Conservation (phyloP, 2,329 filamentous ascomycete species). For the Monosporascus sp. region DNA sequence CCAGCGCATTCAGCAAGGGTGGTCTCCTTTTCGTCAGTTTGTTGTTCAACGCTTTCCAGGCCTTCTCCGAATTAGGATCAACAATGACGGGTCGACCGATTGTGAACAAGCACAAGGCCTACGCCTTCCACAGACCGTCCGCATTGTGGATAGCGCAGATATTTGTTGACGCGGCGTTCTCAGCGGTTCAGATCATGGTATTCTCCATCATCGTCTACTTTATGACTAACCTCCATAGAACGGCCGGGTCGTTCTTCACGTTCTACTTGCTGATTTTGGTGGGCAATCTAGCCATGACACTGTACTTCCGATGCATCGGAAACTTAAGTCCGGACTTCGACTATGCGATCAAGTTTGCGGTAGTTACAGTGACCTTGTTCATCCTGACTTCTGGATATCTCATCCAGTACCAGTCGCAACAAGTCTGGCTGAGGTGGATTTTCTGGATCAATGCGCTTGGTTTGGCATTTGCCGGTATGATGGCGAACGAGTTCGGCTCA, state of each 20-base stretch:
- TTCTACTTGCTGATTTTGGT: conserved; percentile 67
- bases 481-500: conserved; percentile 79
- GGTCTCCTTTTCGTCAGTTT: conserved; percentile 76
- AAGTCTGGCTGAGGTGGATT: conserved; percentile 75
- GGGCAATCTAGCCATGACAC: conserved; percentile 66
- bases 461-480: conserved; percentile 69
- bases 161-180: conserved; percentile 69
- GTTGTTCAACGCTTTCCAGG: conserved; percentile 82
- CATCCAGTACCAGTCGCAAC: conserved; percentile 70
- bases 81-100: conserved; percentile 74
- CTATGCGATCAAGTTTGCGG: conserved; percentile 76
- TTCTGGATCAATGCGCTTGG: conserved; percentile 73
- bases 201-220: conserved; percentile 77
- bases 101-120: conserved; percentile 78
- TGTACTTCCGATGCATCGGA: conserved; percentile 72
- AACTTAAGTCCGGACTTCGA: conserved; percentile 77
- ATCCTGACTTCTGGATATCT: conserved; percentile 77
- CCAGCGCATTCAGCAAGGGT: conserved; percentile 73
- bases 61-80: conserved; percentile 69
- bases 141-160: conserved; percentile 82
- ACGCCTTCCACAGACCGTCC: conserved; percentile 76
- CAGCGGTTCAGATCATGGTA: conserved; percentile 62
- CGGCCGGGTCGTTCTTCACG: conserved; percentile 72
- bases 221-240: conserved; percentile 64
- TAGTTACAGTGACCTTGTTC: conserved; percentile 75